These are phyloP conservation scores for Teunomyces kruisii DNA, from an alignment of 805 yeast genomes.

Conservation along the genomic window DNA sequence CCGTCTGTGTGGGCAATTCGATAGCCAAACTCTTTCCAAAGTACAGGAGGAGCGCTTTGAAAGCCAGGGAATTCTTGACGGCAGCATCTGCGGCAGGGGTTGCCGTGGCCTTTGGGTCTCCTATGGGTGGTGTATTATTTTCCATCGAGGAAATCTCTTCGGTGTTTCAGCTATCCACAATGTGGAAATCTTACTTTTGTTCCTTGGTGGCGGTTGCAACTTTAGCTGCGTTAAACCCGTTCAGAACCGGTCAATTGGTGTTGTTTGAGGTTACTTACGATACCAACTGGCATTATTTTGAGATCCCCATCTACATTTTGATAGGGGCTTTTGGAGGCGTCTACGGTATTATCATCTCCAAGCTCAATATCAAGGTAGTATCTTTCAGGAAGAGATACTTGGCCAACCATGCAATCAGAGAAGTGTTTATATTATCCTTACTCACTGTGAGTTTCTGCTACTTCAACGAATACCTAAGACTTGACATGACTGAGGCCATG, in stretches of 20 bases:
- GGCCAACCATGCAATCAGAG: conserved; percentile 58
- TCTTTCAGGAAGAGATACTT: conserved; percentile 74
- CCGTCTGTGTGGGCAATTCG: conserved; percentile 92
- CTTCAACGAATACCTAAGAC: conserved; percentile 73
- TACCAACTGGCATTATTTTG: conserved; percentile 82
- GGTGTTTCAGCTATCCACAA: conserved; percentile 68
- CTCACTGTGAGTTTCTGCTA: conserved; percentile 78
- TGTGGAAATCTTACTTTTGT: conserved; percentile 92
- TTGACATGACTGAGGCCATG: conserved; percentile 97
- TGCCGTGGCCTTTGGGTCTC: conserved; percentile 96
- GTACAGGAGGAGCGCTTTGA: conserved; percentile 47
- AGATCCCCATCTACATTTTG: conserved; percentile 73
- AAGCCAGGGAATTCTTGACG: conserved; percentile 61
- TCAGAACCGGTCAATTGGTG: conserved; percentile 91
- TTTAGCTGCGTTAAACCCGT: conserved; percentile 81
- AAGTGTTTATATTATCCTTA: conserved; percentile 64
- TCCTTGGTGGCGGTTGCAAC: conserved; percentile 84
- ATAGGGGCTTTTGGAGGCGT: conserved; percentile 91
- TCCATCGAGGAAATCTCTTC: conserved; percentile 88
- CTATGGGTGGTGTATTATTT: conserved; percentile 94
- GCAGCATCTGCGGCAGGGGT: conserved; percentile 98
- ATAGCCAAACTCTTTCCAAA: conserved; percentile 54
- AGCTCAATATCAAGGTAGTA: conserved; percentile 72
- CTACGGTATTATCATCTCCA: conserved; percentile 77
- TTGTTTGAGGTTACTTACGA: conserved; percentile 90